Percentiles rank a stretch among this genome's conserved stretches.
Evolutionary conservation across 2,329 filamentous ascomycete species (phyloP).

Genomic region (Metarhizium album): DNA sequence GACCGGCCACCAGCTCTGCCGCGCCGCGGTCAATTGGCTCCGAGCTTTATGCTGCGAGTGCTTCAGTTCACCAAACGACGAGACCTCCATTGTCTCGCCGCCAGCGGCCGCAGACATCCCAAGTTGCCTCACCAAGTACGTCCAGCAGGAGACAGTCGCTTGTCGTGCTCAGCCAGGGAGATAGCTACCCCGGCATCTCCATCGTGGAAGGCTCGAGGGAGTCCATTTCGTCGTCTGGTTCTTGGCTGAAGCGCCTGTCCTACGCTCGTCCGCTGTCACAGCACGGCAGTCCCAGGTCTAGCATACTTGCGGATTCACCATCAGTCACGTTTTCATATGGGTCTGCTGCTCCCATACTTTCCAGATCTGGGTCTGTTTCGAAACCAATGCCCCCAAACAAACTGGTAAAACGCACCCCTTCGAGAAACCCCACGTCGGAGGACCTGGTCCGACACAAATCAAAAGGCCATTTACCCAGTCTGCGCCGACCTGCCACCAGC

Average conservation of each 20-base stretch:
- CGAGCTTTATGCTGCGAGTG: constrained; percentile 13
- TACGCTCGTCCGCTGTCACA: constrained; percentile 56
- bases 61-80: constrained; percentile 19
- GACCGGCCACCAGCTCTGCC: constrained; percentile 6
- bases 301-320: constrained; percentile 53
- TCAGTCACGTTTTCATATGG: constrained; percentile 56
- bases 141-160: constrained; percentile 32
- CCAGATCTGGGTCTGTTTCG: constrained; percentile 24
- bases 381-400: constrained; percentile 56
- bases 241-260: constrained; percentile 65
- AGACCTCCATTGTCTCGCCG: constrained; percentile 27
- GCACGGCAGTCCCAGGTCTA: constrained; percentile 53
- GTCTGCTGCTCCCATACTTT: constrained; percentile 54
- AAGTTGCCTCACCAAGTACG: constrained; percentile 29
- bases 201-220: constrained; percentile 38
- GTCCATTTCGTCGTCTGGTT: constrained; percentile 50
- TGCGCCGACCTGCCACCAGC: constrained; percentile 67
- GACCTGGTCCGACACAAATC: constrained; percentile 36
- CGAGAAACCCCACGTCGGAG: constrained; percentile 32
- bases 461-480: constrained; percentile 50
- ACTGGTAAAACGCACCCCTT: constrained; percentile 62
- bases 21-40: not conserved
- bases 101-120: constrained; percentile 27
- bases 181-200: constrained; percentile 4
- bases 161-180: constrained; percentile 10